These are phyloP conservation scores for Rhizophlyctis rosea DNA, from an alignment of 192 early-diverging fungal genomes.

Conservation along the genomic window DNA sequence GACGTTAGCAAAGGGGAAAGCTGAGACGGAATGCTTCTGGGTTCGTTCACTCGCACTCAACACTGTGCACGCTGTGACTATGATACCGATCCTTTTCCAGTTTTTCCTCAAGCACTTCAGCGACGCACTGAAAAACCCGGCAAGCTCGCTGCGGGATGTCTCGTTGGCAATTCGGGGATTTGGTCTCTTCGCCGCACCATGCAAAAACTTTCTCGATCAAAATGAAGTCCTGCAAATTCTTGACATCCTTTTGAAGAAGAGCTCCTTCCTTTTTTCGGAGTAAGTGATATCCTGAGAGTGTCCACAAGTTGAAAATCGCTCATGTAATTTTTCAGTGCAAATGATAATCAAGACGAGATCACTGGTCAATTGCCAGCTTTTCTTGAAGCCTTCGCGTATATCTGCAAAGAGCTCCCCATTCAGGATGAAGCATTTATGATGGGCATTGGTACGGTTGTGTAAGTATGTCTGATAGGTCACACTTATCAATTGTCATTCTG, in stretches of 20 bases:
- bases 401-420: slow-evolving; percentile 45
- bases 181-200: slow-evolving; percentile 64
- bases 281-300: slow-evolving; percentile 26
- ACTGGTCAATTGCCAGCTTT: slow-evolving; percentile 47
- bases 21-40: neutral
- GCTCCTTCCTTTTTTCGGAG: slow-evolving; percentile 51
- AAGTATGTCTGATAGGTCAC: neutral
- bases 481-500: slow-evolving; percentile 6
- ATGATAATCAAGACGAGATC: slow-evolving; percentile 33
- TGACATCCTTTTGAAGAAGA: slow-evolving; percentile 46
- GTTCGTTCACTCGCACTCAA: slow-evolving; percentile 6
- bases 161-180: slow-evolving; percentile 68
- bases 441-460: slow-evolving; percentile 33
- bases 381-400: slow-evolving; percentile 58
- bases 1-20: neutral
- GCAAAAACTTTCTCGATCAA: slow-evolving; percentile 43
- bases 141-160: slow-evolving; percentile 40
- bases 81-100: slow-evolving; percentile 25
- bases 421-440: slow-evolving; percentile 46
- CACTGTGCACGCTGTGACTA: neutral
- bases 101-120: slow-evolving; percentile 39
- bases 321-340: slow-evolving; percentile 32
- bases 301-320: slow-evolving; percentile 1
- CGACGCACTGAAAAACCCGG: slow-evolving; percentile 18
- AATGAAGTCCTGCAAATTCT: slow-evolving; percentile 47